Evolutionary conservation across 2,329 filamentous ascomycete genomes (phyloP).

Genomic region (Phyllosticta paracitricarpa): DNA sequence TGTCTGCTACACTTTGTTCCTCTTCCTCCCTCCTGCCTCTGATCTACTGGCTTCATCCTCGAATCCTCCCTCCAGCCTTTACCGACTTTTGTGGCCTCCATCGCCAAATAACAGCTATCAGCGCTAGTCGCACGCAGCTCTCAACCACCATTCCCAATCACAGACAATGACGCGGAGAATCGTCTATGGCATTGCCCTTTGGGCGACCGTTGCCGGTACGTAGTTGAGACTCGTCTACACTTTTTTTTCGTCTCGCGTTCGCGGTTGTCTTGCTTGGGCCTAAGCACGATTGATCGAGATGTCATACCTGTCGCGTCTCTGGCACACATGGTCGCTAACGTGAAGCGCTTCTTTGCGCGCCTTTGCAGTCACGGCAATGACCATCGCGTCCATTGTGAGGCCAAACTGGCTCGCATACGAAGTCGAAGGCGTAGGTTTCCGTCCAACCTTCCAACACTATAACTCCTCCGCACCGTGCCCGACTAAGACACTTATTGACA

Average conservation of each 20-base stretch:
- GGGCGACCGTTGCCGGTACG: constrained; percentile 36
- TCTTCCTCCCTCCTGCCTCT: background rate
- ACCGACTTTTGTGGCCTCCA: background rate
- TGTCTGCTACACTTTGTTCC: background rate
- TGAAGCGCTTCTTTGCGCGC: background rate
- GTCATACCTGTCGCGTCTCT: background rate
- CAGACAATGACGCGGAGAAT: constrained; percentile 37
- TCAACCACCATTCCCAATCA: background rate
- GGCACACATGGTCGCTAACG: background rate
- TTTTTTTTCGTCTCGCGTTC: background rate
- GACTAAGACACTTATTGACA: constrained; percentile 1
- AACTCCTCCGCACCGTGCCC: background rate
- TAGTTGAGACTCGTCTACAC: background rate
- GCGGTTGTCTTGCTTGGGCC: background rate
- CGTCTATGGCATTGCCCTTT: constrained; percentile 39
- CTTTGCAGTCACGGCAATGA: constrained; percentile 56
- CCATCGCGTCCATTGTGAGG: constrained; percentile 56
- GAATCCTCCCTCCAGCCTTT: background rate
- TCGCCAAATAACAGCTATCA: background rate
- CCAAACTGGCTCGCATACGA: constrained; percentile 60
- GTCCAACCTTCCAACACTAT: background rate
- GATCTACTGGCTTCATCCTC: background rate
- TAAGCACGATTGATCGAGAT: constrained; percentile 11
- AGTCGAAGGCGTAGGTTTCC: constrained; percentile 1
- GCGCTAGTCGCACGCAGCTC: background rate